Base-by-base conservation (phyloP, 139 green algal species). In the Klebsormidium nitens region DNA sequence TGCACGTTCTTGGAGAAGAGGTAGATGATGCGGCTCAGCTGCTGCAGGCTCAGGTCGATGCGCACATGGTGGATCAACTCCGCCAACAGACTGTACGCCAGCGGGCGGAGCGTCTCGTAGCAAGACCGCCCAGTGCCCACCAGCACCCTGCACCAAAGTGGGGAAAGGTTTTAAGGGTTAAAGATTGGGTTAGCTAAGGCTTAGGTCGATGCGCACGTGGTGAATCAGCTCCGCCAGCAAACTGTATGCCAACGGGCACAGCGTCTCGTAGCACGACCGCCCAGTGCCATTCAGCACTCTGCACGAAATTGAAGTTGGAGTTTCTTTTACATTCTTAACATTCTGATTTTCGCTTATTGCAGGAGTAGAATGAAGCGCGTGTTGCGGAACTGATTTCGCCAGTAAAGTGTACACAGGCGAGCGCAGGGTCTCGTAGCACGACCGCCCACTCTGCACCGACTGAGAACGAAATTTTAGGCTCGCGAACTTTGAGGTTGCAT, bases 221-320 rank as follows among this genome's bases (percentile, higher is more conserved):
- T 87, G 82, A 2, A 96, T 77, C 17, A 95, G 68, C 85, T 96
- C 91, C 2, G 89, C 89, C 26, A 96, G 83, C 26, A 89, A 81
- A 1, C 69, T 84, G 73, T 87, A 91, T 26, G 86, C 89, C 31
- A 93, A 71, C 6, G 86, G 87, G 0, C 88, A 78, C 52, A 97
- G 76, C 4, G 80, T 73, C 57, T 95, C 89, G 4, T 81, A 82
- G 71, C 86, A 91, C 2, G 78, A 76, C 0, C 82, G 77, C n/a
- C 79, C 78, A 6, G 60, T 64, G 6, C 91, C 92, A 46, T 95
- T 65, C 47, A 97, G 74, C 56, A 87, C 75, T 31, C 72, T 79
- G 62, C n/a, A n/a, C n/a, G n/a, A n/a, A n/a, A n/a, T n/a, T n/a
- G n/a, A n/a, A n/a, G n/a, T n/a, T n/a, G n/a, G n/a, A n/a, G n/a